Evolutionary conservation across 2,329 filamentous ascomycete genomes (phyloP).

Genomic region (Fusarium duplospermum): DNA sequence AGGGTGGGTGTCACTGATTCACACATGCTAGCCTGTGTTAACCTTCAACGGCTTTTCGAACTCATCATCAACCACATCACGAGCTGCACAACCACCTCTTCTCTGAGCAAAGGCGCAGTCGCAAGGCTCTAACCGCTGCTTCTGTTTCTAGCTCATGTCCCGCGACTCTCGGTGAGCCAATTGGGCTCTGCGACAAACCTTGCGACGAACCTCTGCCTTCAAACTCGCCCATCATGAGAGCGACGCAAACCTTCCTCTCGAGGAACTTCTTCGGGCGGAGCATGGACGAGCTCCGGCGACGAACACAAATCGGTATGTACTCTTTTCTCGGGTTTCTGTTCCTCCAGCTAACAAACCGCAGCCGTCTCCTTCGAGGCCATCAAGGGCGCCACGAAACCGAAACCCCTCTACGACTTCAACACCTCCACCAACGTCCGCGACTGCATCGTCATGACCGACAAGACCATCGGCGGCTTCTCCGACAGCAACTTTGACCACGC

Average conservation of each 20-base stretch:
- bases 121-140: not conserved
- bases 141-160: slow-evolving; percentile 32
- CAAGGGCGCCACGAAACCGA: slow-evolving; percentile 72
- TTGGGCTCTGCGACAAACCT: slow-evolving; percentile 35
- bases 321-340: rapidly evolving
- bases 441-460: slow-evolving; percentile 86
- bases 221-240: slow-evolving; percentile 56
- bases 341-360: slow-evolving; percentile 47
- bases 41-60: not conserved
- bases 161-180: slow-evolving; percentile 44
- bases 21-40: slow-evolving; percentile 28
- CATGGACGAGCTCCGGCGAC: slow-evolving; percentile 69
- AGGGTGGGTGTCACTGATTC: not conserved
- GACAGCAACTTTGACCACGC: slow-evolving; percentile 75
- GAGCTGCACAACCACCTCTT: not conserved
- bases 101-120: not conserved
- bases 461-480: slow-evolving; percentile 88
- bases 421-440: slow-evolving; percentile 57
- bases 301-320: slow-evolving; percentile 64
- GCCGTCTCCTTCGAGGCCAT: slow-evolving; percentile 77
- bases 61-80: slow-evolving; percentile 4
- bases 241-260: slow-evolving; percentile 55
- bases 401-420: slow-evolving; percentile 73
- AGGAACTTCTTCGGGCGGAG: slow-evolving; percentile 70
- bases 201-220: not conserved